Base-by-base conservation (phyloP, 2,329 filamentous ascomycete species). In the Hirsutella thompsonii region DNA sequence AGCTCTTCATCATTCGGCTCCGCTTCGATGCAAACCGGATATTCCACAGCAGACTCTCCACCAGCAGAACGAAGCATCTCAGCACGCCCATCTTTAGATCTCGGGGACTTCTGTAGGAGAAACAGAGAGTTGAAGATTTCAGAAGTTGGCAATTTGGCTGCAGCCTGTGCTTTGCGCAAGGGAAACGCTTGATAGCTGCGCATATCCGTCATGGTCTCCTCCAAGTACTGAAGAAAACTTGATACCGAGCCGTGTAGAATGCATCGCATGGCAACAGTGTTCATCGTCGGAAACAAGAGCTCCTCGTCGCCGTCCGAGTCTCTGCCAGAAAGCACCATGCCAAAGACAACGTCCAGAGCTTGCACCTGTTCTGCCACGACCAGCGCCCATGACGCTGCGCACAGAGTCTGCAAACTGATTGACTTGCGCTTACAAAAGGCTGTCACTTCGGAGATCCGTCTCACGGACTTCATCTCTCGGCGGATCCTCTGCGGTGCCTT, bases 231-330 rank as follows among this genome's bases (percentile, higher is more conserved):
- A 21, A 94, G 61, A 61, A 93, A 79, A 1, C 79, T 70, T 1
- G 57, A 47, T 0, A 73, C 62, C 0, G 70, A 77, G 2, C 85
- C 85, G 50, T 92, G 83, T 2, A 94, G 56, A 3, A 89, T 69
- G 2, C 73, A 73, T 10, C 88, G 72, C 8, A 94, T 68, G 0
- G 82, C 75, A 0, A 94, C 79, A 0, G 89, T 94, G 53, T 94
- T 95, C 84, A 95, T 94, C 0, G 83, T 86, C 0, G 89, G 90
- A 52, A 94, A 95, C 54, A 89, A 69, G 11, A 90, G 60, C 20
- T 74, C 59, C 35, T 83, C 74, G 0, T 77, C 73, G 14, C 74
- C 71, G 36, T 83, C 79, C 9, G 76, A 78, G 42, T 92, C 85
- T n/a, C 90, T 74, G 14, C 90, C 89, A 0, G 87, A 88, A 11